phyloP scores from a whole-genome alignment of 2,329 filamentous ascomycete genomes.

The Fusarium citri region DNA sequence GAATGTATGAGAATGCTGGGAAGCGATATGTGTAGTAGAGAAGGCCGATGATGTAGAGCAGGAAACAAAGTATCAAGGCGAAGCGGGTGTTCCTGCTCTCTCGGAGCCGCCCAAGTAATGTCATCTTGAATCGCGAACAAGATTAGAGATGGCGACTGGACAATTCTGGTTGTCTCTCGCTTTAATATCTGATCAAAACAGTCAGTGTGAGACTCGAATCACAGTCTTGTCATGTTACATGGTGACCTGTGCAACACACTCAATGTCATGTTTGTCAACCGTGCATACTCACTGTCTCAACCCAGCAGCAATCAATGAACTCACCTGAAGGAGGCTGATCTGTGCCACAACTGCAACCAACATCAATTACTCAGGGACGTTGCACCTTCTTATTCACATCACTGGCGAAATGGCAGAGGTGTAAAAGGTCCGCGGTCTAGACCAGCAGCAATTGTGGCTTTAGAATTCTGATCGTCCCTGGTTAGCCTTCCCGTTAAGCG shows the following conservation, averaged over 20 bases:
- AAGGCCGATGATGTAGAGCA: slow-evolving; percentile 1
- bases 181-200: neutral
- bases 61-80: neutral
- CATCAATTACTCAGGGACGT: neutral
- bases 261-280: neutral
- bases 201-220: neutral
- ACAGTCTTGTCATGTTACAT: neutral
- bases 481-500: too few relatives aligned
- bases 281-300: neutral
- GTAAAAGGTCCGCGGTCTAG: neutral
- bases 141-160: neutral
- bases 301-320: neutral
- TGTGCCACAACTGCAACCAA: neutral
- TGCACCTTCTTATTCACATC: neutral
- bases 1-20: neutral
- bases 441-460: neutral
- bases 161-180: neutral
- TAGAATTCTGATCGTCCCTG: neutral
- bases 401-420: neutral
- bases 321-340: neutral
- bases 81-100: slow-evolving; percentile 2
- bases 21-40: neutral
- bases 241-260: neutral
- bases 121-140: neutral
- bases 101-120: neutral